Conservation (phyloP, 805 yeast species). For the Saturnispora sanitii region DNA sequence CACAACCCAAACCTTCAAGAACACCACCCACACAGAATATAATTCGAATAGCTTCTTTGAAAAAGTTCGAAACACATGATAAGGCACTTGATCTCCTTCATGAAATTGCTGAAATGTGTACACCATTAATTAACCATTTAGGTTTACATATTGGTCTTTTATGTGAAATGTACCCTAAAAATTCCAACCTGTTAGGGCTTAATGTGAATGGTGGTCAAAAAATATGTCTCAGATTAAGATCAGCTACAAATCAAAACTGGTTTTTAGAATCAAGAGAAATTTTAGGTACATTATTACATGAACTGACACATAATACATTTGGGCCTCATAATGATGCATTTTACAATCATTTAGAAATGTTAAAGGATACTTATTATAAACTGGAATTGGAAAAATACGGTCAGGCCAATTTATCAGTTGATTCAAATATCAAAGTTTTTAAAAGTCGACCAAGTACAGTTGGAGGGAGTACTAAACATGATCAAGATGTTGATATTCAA, state of each 20-base stretch:
- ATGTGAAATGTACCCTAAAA: constrained; percentile 75
- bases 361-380: constrained; percentile 40
- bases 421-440: constrained; percentile 2
- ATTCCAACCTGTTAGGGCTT: constrained; percentile 57
- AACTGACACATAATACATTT: constrained; percentile 64
- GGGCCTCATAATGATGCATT: constrained; percentile 78
- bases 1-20: constrained; percentile 11
- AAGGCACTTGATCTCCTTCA: constrained; percentile 52
- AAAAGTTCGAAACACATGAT: constrained; percentile 34
- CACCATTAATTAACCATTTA: constrained; percentile 68
- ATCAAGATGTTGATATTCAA: not conserved
- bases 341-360: constrained; percentile 52
- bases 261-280: constrained; percentile 60
- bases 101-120: constrained; percentile 57
- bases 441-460: constrained; percentile 3
- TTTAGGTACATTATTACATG: constrained; percentile 81
- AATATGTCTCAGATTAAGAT: constrained; percentile 62
- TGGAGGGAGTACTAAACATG: not conserved
- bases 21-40: constrained; percentile 28
- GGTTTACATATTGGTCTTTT: constrained; percentile 56
- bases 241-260: constrained; percentile 36
- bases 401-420: constrained; percentile 1
- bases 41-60: constrained; percentile 35
- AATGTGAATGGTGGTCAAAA: constrained; percentile 74
- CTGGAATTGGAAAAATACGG: constrained; percentile 25